Base-by-base conservation (phyloP, 768 basidiomycete species). In the Grammothele lineata region DNA sequence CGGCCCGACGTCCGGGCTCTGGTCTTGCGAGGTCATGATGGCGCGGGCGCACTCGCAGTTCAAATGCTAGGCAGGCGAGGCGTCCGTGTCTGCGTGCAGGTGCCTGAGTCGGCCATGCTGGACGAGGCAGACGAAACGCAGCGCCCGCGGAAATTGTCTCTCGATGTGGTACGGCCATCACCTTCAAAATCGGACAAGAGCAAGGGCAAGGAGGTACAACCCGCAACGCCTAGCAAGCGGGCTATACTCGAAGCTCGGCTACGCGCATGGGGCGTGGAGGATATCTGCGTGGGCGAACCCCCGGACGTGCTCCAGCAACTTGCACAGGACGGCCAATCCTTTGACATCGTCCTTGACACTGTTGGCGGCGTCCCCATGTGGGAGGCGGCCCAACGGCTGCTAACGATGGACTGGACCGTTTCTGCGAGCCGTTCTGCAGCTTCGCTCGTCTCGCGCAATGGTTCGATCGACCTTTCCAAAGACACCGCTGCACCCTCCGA, bases 321-420 rank as follows among this genome's bases (percentile, higher is more conserved):
- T 17, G 65, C 66, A 21, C 70, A 66, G 38, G 80, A 80, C 39
- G 78, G 77, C 19, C 76, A 78, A 12, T 62, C 69, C 26, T 87
- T 93, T 62, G 91, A 94, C 60, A 85, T 81, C 18, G 76, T 96
- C 3, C 63, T 94, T 51, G 93, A 95, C 62, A 87, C 86, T 1
- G 67, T 90, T 15, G 92, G 92, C 3, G 90, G 92, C 14, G 76
- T 77, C 58, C 80, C 77, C 32, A 74, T 93, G 27, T 89, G 91
- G 77, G 84, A 88, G 53, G 85, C 81, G 4, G 77, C 83, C 3
- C 79, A 80, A 55, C 62, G 74, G 43, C 69, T 95, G 27, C 69
- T 91, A 42, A 42, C 55, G 6, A 51, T 56, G 61, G 64, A 67
- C 61, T 58, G 69, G 59, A 55, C 59, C 47, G 65, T 59, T 40